Conservation (phyloP, 2,329 filamentous ascomycete species). For the Diaporthe longicolla region DNA sequence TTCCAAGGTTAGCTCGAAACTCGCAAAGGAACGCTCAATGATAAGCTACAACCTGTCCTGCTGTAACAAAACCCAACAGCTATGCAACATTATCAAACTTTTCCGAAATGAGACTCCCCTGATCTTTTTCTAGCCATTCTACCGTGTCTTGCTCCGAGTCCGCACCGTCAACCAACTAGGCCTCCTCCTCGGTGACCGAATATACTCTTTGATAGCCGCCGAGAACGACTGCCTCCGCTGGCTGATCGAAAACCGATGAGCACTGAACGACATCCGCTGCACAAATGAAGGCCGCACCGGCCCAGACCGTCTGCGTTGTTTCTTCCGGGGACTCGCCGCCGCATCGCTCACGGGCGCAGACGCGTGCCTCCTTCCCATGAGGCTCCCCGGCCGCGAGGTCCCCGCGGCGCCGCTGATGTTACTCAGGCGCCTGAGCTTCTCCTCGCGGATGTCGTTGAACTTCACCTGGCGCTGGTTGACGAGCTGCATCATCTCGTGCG, state of each 20-base stretch:
- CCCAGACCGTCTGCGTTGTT: neutral
- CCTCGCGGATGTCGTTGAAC: conserved; percentile 18
- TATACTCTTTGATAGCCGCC: neutral
- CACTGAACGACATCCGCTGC: neutral
- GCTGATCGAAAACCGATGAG: neutral
- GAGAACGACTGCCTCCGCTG: neutral
- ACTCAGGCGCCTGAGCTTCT: neutral
- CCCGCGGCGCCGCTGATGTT: neutral
- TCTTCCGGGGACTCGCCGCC: neutral
- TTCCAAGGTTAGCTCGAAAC: too few species aligned
- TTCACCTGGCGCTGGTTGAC: conserved; percentile 1
- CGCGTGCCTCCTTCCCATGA: conserved; percentile 16
- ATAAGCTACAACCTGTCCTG: too few species aligned
- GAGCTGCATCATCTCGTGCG: conserved; percentile 18
- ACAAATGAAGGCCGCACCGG: neutral
- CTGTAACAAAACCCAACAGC: neutral
- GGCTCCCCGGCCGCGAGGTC: neutral
- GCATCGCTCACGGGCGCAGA: neutral
- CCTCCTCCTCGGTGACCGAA: neutral
- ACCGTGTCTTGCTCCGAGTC: neutral
- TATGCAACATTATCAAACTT: neutral
- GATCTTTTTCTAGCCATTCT: too few species aligned
- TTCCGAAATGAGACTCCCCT: neutral
- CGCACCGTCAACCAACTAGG: neutral
- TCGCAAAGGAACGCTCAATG: too few species aligned